A percentile compares a stretch with the other conserved stretches of the same genome.
Conservation (phyloP, 2,329 filamentous ascomycete genomes). For the Trichoderma sp. region DNA sequence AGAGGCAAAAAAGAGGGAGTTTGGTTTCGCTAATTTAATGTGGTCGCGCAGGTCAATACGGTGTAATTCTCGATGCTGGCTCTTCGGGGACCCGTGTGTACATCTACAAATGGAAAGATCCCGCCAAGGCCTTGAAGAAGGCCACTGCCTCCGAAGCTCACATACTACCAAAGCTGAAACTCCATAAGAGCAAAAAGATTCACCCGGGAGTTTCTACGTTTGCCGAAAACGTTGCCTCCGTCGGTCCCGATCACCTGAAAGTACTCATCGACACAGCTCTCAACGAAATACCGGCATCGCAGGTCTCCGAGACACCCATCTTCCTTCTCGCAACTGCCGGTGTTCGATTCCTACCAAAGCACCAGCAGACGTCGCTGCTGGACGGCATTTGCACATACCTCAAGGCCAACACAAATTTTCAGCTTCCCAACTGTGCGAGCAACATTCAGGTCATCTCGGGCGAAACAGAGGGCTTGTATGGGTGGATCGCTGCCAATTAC, state of each 20-base stretch:
- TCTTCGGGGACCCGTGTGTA: conserved; percentile 96
- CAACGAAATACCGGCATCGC: conserved; percentile 72
- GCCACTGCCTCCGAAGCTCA: conserved; percentile 48
- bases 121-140: conserved; percentile 63
- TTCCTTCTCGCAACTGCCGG: conserved; percentile 96
- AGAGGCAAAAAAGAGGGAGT: not conserved
- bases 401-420: conserved; percentile 73
- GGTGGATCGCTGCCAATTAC: conserved; percentile 97
- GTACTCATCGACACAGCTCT: conserved; percentile 80
- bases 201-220: conserved; percentile 92
- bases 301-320: conserved; percentile 81
- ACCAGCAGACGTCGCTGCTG: conserved; percentile 72
- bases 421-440: conserved; percentile 82
- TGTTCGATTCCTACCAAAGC: conserved; percentile 79
- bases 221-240: conserved; percentile 70
- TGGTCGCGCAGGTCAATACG: conserved; percentile 64
- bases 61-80: conserved; percentile 94
- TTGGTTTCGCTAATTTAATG: conserved; percentile 5
- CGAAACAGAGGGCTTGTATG: conserved; percentile 93
- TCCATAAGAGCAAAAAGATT: conserved; percentile 90
- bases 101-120: conserved; percentile 91
- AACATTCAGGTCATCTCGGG: conserved; percentile 95
- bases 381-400: conserved; percentile 82
- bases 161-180: conserved; percentile 76
- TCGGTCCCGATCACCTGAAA: conserved; percentile 81